These are phyloP conservation scores for Suhomyces vadensis DNA, from an alignment of 805 yeast species.

Conservation along the genomic window DNA sequence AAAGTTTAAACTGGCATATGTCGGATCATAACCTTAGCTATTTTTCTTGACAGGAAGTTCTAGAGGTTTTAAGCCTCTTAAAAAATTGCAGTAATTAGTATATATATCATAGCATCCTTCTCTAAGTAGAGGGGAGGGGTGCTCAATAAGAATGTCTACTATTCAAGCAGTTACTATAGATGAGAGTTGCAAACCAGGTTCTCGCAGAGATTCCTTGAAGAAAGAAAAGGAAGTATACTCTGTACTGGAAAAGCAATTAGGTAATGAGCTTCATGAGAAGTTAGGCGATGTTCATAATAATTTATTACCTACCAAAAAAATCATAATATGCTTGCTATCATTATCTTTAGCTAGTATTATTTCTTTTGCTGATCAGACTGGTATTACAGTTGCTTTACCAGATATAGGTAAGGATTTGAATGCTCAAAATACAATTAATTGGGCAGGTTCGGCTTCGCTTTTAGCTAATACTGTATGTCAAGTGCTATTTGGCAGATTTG, in stretches of 20 bases:
- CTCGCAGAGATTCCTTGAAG: neutral
- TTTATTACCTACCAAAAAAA: constrained; percentile 37
- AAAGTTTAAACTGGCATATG: neutral
- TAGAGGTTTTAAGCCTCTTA: neutral
- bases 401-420: constrained; percentile 48
- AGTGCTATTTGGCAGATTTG: constrained; percentile 52
- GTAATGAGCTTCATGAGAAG: constrained; percentile 2
- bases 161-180: neutral
- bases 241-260: neutral
- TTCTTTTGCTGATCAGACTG: constrained; percentile 51
- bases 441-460: constrained; percentile 59
- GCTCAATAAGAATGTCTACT: neutral
- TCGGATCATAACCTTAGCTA: neutral
- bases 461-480: constrained; percentile 55
- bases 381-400: constrained; percentile 50
- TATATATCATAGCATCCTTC: neutral
- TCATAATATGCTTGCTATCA: constrained; percentile 38
- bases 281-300: constrained; percentile 46
- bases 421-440: constrained; percentile 50
- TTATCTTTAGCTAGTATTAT: constrained; percentile 41
- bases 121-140: too few species aligned
- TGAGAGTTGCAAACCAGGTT: neutral
- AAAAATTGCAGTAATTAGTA: neutral
- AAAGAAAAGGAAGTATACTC: neutral
- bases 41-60: constrained; percentile 1